A percentile compares a stretch with the other conserved stretches of the same genome.
These are phyloP conservation scores for Setaria viridis DNA, from an alignment of 202 grass and related monocot genomes.

Conservation along the genomic window DNA sequence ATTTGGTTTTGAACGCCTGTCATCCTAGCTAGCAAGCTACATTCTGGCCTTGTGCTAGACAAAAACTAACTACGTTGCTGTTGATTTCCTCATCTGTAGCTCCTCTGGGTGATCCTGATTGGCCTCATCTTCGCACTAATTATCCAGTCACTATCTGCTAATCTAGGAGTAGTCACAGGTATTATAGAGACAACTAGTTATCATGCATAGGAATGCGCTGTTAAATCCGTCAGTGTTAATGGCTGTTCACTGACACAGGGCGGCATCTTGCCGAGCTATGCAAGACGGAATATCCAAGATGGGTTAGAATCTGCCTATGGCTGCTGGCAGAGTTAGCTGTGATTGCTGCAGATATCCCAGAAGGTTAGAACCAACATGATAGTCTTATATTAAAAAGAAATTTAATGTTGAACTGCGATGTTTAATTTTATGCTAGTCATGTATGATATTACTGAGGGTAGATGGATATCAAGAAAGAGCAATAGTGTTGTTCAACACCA, in stretches of 20 bases:
- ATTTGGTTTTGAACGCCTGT: too few species aligned
- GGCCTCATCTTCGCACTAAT: constrained; percentile 78
- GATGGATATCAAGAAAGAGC: not conserved
- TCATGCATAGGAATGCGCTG: not conserved
- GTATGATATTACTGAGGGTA: not conserved
- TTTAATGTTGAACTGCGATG: not conserved
- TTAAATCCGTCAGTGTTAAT: not conserved
- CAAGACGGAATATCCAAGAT: constrained; percentile 76
- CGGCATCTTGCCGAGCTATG: constrained; percentile 85
- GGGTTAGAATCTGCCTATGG: constrained; percentile 74
- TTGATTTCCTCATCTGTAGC: constrained; percentile 40
- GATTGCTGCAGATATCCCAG: constrained; percentile 93
- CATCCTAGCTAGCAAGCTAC: not conserved
- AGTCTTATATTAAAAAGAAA: not conserved
- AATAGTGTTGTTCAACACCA: not conserved
- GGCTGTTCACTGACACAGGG: constrained; percentile 41
- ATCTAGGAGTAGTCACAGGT: constrained; percentile 93
- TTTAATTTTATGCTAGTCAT: not conserved
- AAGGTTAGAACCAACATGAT: constrained; percentile 57
- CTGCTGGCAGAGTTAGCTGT: constrained; percentile 83
- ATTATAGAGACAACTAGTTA: not conserved
- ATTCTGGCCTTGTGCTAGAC: not conserved
- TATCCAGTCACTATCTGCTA: constrained; percentile 85
- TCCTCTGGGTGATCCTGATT: constrained; percentile 86
- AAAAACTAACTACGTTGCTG: not conserved